Percentiles rank a stretch among this genome's conserved stretches.
These are phyloP conservation scores for Tricharina praecox DNA, from an alignment of 495 filamentous ascomycete genomes.

Conservation along the genomic window DNA sequence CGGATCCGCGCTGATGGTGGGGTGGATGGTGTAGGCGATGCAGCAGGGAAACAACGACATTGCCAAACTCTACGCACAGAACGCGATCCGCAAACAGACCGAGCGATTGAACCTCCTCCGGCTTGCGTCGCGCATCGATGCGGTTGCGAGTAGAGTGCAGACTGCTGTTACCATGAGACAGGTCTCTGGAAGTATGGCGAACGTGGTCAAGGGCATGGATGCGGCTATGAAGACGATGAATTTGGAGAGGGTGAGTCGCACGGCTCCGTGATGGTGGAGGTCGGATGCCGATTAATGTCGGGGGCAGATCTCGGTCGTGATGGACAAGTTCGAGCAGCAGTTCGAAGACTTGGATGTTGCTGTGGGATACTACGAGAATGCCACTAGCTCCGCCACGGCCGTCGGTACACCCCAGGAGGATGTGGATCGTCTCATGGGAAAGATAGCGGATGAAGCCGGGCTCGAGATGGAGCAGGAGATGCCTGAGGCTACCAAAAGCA, in stretches of 20 bases:
- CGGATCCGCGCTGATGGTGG: conserved; percentile 4
- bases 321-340: conserved; percentile 68
- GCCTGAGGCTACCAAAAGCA: conserved; percentile 37
- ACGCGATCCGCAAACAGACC: conserved; percentile 64
- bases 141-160: conserved; percentile 44
- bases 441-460: conserved; percentile 70
- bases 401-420: conserved; percentile 66
- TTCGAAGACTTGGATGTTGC: conserved; percentile 73
- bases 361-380: conserved; percentile 70
- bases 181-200: conserved; percentile 47
- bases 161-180: conserved; percentile 51
- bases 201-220: conserved; percentile 50
- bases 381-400: conserved; percentile 55
- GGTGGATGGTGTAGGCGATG: conserved; percentile 32
- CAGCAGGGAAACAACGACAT: conserved; percentile 55
- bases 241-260: too few relatives aligned
- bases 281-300: too few relatives aligned
- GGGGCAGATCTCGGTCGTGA: conserved; percentile 43
- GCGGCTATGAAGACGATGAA: conserved; percentile 51
- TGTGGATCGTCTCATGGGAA: conserved; percentile 60
- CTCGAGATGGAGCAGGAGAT: conserved; percentile 57
- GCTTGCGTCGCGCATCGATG: conserved; percentile 44
- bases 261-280: too few relatives aligned
- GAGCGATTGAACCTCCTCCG: conserved; percentile 46
- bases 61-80: conserved; percentile 64